Evolutionary conservation across 257 asterid genomes (phyloP).

Genomic region (Capsicum rhomboideum): DNA sequence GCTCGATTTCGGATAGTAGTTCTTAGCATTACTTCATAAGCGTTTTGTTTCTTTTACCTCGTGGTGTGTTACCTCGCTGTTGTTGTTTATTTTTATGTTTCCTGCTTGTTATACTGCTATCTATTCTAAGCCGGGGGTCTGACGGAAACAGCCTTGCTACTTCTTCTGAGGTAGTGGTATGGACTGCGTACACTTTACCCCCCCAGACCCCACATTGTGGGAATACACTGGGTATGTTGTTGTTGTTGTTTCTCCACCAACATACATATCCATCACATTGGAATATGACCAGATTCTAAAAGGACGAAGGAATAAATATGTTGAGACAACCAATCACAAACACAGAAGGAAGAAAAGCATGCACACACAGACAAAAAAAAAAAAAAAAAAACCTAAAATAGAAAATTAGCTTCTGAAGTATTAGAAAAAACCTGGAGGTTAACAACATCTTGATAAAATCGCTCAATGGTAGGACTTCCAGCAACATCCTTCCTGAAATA

Average conservation of each 20-base stretch:
- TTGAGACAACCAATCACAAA: background rate
- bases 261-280: background rate
- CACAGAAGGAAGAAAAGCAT: background rate
- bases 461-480: slow-evolving; percentile 49
- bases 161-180: too few relatives aligned
- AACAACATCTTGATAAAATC: slow-evolving; percentile 70
- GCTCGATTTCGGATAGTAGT: too few relatives aligned
- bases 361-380: background rate
- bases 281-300: background rate
- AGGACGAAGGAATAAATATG: background rate
- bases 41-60: too few relatives aligned
- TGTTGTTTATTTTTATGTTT: too few relatives aligned
- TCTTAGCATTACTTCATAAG: too few relatives aligned
- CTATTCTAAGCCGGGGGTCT: too few relatives aligned
- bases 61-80: too few relatives aligned
- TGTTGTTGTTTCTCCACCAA: background rate
- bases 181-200: too few relatives aligned
- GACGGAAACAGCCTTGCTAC: too few relatives aligned
- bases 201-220: too few relatives aligned
- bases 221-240: too few relatives aligned
- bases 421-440: slow-evolving; percentile 57
- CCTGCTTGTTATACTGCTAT: too few relatives aligned
- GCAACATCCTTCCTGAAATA: slow-evolving; percentile 70
- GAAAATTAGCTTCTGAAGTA: slow-evolving; percentile 12
- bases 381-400: background rate